Base-by-base conservation (phyloP, 2,329 filamentous ascomycete species). In the Cladosporium sp. region DNA sequence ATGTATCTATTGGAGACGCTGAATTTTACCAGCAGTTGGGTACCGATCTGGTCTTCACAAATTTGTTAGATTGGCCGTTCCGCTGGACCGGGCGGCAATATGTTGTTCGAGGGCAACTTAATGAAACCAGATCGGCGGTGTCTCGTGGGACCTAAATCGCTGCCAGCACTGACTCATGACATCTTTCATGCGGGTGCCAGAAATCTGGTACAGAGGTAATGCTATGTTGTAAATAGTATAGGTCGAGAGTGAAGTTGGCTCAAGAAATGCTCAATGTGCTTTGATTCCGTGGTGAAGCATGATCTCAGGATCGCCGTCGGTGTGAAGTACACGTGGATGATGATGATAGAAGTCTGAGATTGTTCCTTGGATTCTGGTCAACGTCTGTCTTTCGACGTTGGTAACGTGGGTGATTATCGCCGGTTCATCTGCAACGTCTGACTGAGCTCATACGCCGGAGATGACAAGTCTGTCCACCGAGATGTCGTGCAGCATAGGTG, bases 331-430 rank as follows among this genome's bases (percentile, higher is more conserved):
- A 36, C 28, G 47, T 37, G 17, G 15, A 35, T 35, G 47, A 50
- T 20, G 47, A 50, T 17, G 47, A 37, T 37, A 32, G 47, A 50
- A 50, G 47, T 12, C 12, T 37, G 47, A 50, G 32, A 50, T 50
- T 50, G 34, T 50, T 50, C 47, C 22, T 22, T 50, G n/a, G 6
- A 20, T 22, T 15, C 47, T 20, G 34, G 4, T 6, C 20, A 50
- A 50, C 28, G 32, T 13, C 10, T 50, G 47, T 50, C 47, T 35
- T n/a, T n/a, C 32, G 34, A 50, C 47, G 28, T 37, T 36, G 47
- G 47, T 37, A 50, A 37, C 47, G 47, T 35, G 19, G 47, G 34
- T 24, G 47, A 36, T 37, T 42, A 42, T 48, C 28, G 45, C 45
- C 13, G 34, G 34, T 13, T 37, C 34, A 48, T 50, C 17, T 35